Conservation (phyloP, 2,329 filamentous ascomycete genomes). For the Thelonectria rubi region DNA sequence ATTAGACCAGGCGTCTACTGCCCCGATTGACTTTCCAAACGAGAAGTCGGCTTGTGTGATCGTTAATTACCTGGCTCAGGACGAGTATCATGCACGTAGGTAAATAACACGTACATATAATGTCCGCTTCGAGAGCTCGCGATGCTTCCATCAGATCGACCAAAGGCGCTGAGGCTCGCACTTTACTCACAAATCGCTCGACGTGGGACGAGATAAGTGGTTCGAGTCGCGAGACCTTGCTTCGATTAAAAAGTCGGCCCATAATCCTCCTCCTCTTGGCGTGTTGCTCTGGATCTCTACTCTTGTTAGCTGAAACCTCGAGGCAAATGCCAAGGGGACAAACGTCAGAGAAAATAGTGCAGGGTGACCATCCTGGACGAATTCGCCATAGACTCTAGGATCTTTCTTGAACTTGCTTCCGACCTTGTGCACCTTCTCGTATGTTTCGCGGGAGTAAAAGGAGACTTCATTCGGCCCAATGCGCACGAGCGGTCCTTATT, state of each 20-base stretch:
- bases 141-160: constrained; percentile 18
- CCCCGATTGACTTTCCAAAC: constrained; percentile 37
- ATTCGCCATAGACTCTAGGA: constrained; percentile 40
- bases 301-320: constrained; percentile 17
- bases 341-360: constrained; percentile 44
- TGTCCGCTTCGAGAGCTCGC: constrained; percentile 31
- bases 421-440: constrained; percentile 40
- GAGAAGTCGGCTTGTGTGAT: constrained; percentile 38
- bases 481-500: constrained; percentile 34
- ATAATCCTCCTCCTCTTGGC: constrained; percentile 42
- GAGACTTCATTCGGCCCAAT: constrained; percentile 40
- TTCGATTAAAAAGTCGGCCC: constrained; percentile 42
- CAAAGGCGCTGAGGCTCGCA: neutral
- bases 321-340: neutral
- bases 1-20: constrained; percentile 36
- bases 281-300: constrained; percentile 40
- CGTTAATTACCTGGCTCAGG: neutral
- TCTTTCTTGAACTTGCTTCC: constrained; percentile 40
- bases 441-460: constrained; percentile 40
- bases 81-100: too few relatives aligned
- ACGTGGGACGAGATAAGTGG: constrained; percentile 37
- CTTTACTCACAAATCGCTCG: constrained; percentile 23
- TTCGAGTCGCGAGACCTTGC: constrained; percentile 40
- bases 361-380: constrained; percentile 42
- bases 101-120: constrained; percentile 28